Percentiles rank a stretch among this genome's conserved stretches.
Evolutionary conservation across 768 basidiomycete species (phyloP).

Genomic region (Podaxis sp.): DNA sequence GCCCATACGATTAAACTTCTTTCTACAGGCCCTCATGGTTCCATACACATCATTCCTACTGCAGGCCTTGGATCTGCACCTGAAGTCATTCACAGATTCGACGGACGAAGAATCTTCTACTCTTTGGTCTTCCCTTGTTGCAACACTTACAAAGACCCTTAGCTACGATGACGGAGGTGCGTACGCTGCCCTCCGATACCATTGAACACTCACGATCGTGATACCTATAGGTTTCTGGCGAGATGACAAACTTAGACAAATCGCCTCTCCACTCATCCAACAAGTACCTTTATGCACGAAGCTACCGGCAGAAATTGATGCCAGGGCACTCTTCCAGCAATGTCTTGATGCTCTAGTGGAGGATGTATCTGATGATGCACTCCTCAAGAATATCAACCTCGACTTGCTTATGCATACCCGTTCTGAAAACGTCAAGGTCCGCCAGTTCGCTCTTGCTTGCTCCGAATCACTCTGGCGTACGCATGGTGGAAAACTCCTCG

Average conservation of each 20-base stretch:
- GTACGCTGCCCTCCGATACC: conserved; percentile 19
- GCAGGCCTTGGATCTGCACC: conserved; percentile 56
- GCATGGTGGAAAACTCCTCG: conserved; percentile 71
- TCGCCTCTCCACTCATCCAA: conserved; percentile 53
- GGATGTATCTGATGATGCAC: conserved; percentile 45
- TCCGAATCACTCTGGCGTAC: conserved; percentile 71
- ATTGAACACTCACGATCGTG: neutral
- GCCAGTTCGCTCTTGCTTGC: conserved; percentile 66
- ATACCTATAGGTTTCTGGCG: conserved; percentile 78
- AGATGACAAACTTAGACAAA: conserved; percentile 67
- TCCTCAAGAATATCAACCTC: conserved; percentile 81
- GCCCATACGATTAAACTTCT: neutral
- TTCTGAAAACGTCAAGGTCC: conserved; percentile 68
- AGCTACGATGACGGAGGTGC: conserved; percentile 76
- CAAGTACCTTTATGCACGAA: conserved; percentile 57
- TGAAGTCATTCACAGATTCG: conserved; percentile 42
- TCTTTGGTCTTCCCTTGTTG: conserved; percentile 63
- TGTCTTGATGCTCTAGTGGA: conserved; percentile 56
- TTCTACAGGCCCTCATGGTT: conserved; percentile 70
- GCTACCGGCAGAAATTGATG: conserved; percentile 28
- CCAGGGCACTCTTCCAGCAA: conserved; percentile 38
- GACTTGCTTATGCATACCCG: conserved; percentile 86
- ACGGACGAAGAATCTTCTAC: conserved; percentile 27
- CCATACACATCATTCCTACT: conserved; percentile 85
- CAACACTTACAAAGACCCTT: conserved; percentile 65